phyloP scores from a whole-genome alignment of 495 filamentous ascomycete genomes.

The Podospora appendiculata region DNA sequence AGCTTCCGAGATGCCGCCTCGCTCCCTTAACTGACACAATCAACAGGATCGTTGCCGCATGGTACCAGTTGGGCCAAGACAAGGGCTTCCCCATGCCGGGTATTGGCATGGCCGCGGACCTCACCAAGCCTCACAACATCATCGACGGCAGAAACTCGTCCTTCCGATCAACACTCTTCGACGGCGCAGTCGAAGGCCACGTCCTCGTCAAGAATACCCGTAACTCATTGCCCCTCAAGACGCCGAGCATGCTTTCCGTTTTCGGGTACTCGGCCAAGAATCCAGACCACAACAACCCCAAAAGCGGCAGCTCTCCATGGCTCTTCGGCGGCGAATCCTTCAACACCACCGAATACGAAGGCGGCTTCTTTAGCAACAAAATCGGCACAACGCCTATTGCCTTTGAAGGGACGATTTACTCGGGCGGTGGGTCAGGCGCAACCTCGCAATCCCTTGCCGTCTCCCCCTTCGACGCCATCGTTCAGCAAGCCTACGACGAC shows the following conservation, averaged over 20 bases:
- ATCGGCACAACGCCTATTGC: slow-evolving; percentile 21
- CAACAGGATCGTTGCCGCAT: slow-evolving; percentile 49
- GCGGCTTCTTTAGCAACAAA: slow-evolving; percentile 6
- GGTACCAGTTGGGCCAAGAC: slow-evolving; percentile 52
- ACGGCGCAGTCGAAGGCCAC: slow-evolving; percentile 46
- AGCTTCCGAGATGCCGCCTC: not conserved
- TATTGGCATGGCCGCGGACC: slow-evolving; percentile 40
- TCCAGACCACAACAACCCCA: slow-evolving; percentile 30
- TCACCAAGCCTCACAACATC: slow-evolving; percentile 44
- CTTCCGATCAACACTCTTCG: slow-evolving; percentile 30
- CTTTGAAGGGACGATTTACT: slow-evolving; percentile 45
- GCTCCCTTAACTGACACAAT: slow-evolving; percentile 2
- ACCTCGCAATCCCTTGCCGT: slow-evolving; percentile 46
- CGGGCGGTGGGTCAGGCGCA: slow-evolving; percentile 54
- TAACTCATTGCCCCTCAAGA: slow-evolving; percentile 47
- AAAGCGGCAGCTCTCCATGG: slow-evolving; percentile 27
- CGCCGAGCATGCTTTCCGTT: slow-evolving; percentile 38
- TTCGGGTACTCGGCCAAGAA: slow-evolving; percentile 45
- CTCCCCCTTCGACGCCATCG: slow-evolving; percentile 53
- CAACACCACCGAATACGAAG: slow-evolving; percentile 17
- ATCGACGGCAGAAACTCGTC: slow-evolving; percentile 41
- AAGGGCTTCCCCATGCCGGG: slow-evolving; percentile 37
- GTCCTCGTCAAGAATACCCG: slow-evolving; percentile 58
- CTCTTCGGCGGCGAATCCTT: slow-evolving; percentile 27
- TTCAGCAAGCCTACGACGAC: slow-evolving; percentile 45